Conservation (phyloP, 202 grass and related monocot species). For the Zoysia matrella region DNA sequence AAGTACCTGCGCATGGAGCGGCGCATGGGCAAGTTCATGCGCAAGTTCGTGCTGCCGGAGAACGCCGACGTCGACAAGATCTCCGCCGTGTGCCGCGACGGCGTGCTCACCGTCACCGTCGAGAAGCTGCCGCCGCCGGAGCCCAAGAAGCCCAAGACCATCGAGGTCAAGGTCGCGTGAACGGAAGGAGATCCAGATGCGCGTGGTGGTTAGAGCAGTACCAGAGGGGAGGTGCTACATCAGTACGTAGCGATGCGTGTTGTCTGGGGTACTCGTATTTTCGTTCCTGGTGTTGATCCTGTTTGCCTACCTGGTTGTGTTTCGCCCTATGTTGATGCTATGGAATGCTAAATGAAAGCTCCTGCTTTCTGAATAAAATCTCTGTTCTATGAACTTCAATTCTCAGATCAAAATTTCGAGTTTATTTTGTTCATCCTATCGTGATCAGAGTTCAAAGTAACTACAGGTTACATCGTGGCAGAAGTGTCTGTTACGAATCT, state of each 20-base stretch:
- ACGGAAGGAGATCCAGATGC: not conserved
- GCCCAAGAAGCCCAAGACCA: conserved; percentile 97
- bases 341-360: not conserved
- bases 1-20: conserved; percentile 88
- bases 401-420: not conserved
- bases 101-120: conserved; percentile 79
- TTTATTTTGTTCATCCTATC: not conserved
- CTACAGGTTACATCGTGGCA: too few species aligned
- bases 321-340: not conserved
- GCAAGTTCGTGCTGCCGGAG: conserved; percentile 77
- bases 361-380: conserved; percentile 38
- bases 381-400: not conserved
- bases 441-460: not conserved
- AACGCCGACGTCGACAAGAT: conserved; percentile 78
- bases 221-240: not conserved
- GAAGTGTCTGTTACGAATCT: not conserved
- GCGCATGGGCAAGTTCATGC: conserved; percentile 89
- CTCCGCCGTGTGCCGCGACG: conserved; percentile 77
- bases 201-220: too few species aligned
- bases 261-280: not conserved
- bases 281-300: not conserved
- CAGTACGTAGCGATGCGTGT: not conserved
- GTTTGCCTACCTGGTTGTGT: not conserved
- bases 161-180: conserved; percentile 90
- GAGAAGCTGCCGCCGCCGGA: conserved; percentile 87